Percentiles rank a stretch among this genome's conserved stretches.
Evolutionary conservation across 2,329 filamentous ascomycete genomes (phyloP).

Genomic region (Fusarium sp.): DNA sequence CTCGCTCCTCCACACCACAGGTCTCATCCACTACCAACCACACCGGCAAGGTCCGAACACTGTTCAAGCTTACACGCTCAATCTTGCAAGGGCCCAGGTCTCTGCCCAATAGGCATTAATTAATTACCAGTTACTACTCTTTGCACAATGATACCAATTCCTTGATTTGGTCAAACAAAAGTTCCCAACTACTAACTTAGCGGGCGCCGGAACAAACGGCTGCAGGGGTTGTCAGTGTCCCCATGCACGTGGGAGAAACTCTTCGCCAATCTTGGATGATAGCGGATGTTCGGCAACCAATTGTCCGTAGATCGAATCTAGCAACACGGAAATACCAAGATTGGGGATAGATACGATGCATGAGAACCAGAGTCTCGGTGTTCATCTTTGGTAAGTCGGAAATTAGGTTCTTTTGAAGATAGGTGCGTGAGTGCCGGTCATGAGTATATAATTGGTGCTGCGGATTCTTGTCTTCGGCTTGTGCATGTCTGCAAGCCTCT

Average conservation of each 20-base stretch:
- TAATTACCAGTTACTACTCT: not conserved
- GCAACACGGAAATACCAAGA: not conserved
- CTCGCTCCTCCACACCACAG: too few species aligned
- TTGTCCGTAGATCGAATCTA: not conserved
- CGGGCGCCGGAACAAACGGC: not conserved
- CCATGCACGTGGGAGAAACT: not conserved
- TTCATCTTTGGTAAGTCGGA: not conserved
- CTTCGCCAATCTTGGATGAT: not conserved
- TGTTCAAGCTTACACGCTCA: too few species aligned
- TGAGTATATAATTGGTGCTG: not conserved
- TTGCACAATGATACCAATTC: not conserved
- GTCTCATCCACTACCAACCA: too few species aligned
- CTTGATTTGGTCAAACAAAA: not conserved
- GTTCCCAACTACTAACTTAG: not conserved
- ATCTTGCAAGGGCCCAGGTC: too few species aligned
- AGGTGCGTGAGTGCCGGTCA: fast-evolving
- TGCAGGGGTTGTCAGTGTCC: not conserved
- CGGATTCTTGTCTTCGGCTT: not conserved
- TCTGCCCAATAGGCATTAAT: not conserved
- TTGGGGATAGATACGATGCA: not conserved
- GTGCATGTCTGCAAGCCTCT: not conserved
- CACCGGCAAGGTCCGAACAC: too few species aligned
- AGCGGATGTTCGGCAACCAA: not conserved
- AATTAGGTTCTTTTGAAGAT: not conserved
- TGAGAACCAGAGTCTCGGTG: not conserved